Evolutionary conservation across 2,329 filamentous ascomycete species (phyloP).

Genomic region (Mariannaea elegans): DNA sequence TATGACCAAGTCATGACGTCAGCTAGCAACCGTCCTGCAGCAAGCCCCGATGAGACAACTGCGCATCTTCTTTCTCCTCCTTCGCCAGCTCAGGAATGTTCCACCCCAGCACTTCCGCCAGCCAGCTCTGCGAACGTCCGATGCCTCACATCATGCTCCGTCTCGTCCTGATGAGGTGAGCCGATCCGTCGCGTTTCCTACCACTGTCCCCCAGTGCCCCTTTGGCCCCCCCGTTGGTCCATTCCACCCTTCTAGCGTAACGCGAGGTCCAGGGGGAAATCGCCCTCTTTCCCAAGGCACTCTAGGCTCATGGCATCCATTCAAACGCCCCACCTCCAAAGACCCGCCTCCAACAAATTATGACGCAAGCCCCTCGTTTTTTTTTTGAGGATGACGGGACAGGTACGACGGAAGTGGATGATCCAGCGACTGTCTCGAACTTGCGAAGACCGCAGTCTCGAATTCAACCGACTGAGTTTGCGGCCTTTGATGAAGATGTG

Average conservation of each 20-base stretch:
- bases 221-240: slow-evolving; percentile 7
- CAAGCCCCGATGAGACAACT: slow-evolving; percentile 1
- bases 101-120: not conserved
- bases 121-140: not conserved
- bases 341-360: slow-evolving; percentile 29
- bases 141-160: not conserved
- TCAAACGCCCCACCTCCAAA: slow-evolving; percentile 19
- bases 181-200: slow-evolving; percentile 7
- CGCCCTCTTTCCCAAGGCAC: slow-evolving; percentile 15
- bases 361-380: slow-evolving; percentile 30
- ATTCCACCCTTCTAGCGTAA: slow-evolving; percentile 22
- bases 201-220: slow-evolving; percentile 7
- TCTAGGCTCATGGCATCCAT: slow-evolving; percentile 21
- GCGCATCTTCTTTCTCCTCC: slow-evolving; percentile 9
- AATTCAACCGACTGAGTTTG: too few species aligned
- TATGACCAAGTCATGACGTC: slow-evolving; percentile 40
- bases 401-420: not conserved
- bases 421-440: too few species aligned
- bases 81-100: slow-evolving; percentile 14
- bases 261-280: slow-evolving; percentile 18
- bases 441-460: too few species aligned
- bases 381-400: not conserved
- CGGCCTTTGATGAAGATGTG: too few species aligned
- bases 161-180: not conserved
- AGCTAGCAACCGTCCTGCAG: slow-evolving; percentile 22